These are phyloP conservation scores for Aspergillus pseudoterreus DNA, from an alignment of 2,329 filamentous ascomycete species.

Conservation along the genomic window DNA sequence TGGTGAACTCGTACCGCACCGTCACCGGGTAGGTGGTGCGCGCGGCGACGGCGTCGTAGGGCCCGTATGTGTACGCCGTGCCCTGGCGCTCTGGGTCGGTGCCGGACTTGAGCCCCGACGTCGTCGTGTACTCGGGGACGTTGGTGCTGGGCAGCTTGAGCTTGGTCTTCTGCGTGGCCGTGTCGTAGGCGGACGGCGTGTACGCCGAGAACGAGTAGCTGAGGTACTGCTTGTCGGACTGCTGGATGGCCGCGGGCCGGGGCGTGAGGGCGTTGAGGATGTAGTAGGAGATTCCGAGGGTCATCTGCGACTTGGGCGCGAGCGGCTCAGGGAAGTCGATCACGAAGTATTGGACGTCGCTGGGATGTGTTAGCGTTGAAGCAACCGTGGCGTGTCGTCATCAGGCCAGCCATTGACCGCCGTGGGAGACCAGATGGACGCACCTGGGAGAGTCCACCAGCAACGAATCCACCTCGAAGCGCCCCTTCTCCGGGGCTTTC, in stretches of 20 bases:
- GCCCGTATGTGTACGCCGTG: slow-evolving; percentile 81
- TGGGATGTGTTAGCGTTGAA: slow-evolving; percentile 31
- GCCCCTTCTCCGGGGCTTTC: slow-evolving; percentile 66
- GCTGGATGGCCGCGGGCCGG: slow-evolving; percentile 76
- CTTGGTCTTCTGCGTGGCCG: slow-evolving; percentile 93
- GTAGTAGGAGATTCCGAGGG: slow-evolving; percentile 81
- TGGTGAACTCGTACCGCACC: slow-evolving; percentile 93
- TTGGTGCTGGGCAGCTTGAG: slow-evolving; percentile 77
- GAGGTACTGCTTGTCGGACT: slow-evolving; percentile 83
- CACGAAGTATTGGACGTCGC: slow-evolving; percentile 76
- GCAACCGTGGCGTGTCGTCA: slow-evolving; percentile 13
- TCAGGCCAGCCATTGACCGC: slow-evolving; percentile 34
- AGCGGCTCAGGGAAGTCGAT: slow-evolving; percentile 75
- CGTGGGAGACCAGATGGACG: slow-evolving; percentile 35
- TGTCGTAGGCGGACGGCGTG: slow-evolving; percentile 76
- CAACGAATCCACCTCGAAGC: slow-evolving; percentile 67
- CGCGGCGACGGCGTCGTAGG: slow-evolving; percentile 73
- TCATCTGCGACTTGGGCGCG: slow-evolving; percentile 72
- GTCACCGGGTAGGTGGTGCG: slow-evolving; percentile 68
- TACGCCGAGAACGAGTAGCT: slow-evolving; percentile 83
- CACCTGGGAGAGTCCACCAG: slow-evolving; percentile 55
- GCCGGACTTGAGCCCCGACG: slow-evolving; percentile 58
- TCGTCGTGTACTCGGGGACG: slow-evolving; percentile 79
- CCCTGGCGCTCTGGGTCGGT: slow-evolving; percentile 78
- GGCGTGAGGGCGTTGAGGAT: slow-evolving; percentile 74